Evolutionary conservation across 441 rosid genomes (phyloP).

Genomic region (Pelargonium australe): DNA sequence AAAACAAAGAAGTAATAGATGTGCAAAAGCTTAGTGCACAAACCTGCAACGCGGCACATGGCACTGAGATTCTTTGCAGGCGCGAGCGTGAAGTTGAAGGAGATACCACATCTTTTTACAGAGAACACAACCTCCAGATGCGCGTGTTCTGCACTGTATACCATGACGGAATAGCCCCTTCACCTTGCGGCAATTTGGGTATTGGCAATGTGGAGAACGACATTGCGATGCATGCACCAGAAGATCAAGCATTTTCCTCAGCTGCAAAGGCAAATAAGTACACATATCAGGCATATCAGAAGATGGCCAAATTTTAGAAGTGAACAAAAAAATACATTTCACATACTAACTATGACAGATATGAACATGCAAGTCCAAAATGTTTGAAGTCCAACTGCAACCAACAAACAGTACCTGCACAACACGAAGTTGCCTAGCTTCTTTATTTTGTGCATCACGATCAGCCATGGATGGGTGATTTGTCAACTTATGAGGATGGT

Average conservation of each 20-base stretch:
- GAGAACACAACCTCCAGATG: conserved; percentile 89
- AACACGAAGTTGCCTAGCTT: conserved; percentile 88
- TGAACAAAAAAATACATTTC: not conserved
- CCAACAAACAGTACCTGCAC: conserved; percentile 55
- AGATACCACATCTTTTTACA: conserved; percentile 99
- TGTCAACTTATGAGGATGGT: conserved; percentile 97
- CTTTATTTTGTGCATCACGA: conserved; percentile 96
- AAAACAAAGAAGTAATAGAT: not conserved
- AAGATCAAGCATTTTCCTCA: conserved; percentile 98
- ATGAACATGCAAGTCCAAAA: not conserved
- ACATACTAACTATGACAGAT: not conserved
- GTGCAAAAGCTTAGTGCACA: conserved; percentile 17
- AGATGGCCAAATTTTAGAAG: not conserved
- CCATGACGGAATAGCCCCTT: conserved; percentile 97
- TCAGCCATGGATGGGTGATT: conserved; percentile 91
- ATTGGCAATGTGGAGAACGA: conserved; percentile 78
- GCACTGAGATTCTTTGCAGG: conserved; percentile 96
- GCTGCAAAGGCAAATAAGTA: conserved; percentile 50
- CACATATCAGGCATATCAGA: conserved; percentile 9
- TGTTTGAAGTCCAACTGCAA: conserved; percentile 4
- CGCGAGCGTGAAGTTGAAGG: conserved; percentile 95
- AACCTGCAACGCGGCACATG: conserved; percentile 99
- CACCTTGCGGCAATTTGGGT: conserved; percentile 97
- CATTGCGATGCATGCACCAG: conserved; percentile 98
- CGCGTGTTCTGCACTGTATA: conserved; percentile 82